Evolutionary conservation across 2,329 filamentous ascomycete genomes (phyloP).

Genomic region (Trichoderma guizhouense): DNA sequence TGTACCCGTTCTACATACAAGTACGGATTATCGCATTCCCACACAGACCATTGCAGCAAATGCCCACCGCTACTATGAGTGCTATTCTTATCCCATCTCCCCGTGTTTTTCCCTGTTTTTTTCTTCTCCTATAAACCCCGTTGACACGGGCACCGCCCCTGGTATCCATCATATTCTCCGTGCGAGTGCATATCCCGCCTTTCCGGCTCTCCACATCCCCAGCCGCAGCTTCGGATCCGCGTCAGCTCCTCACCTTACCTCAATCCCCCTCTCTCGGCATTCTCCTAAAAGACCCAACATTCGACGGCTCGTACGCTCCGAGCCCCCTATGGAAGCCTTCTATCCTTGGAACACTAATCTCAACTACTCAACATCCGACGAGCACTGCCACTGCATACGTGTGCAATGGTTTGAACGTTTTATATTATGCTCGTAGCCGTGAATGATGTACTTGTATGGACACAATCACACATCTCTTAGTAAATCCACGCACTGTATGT

Average conservation of each 20-base stretch:
- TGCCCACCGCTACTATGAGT: background rate
- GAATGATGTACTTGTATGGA: background rate
- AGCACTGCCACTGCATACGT: background rate
- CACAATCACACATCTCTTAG: background rate
- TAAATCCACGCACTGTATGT: background rate
- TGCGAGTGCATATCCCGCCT: background rate
- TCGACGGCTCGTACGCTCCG: background rate
- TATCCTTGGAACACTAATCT: background rate
- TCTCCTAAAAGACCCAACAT: background rate
- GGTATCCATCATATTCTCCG: background rate
- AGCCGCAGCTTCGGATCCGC: slow-evolving; percentile 10
- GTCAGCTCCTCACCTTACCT: background rate
- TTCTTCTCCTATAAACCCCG: background rate
- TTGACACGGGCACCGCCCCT: background rate
- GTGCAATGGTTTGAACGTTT: background rate
- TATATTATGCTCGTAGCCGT: background rate
- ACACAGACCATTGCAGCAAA: background rate
- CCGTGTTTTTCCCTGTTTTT: background rate
- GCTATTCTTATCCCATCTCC: background rate
- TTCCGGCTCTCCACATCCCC: background rate
- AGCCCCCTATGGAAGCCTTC: background rate
- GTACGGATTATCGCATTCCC: background rate
- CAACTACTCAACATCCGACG: background rate
- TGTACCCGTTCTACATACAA: background rate
- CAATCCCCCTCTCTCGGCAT: background rate